Percentiles rank a stretch among this genome's conserved stretches.
Evolutionary conservation across 371 early-diverging fungal genomes (phyloP).

Genomic region (Mortierella sp.): DNA sequence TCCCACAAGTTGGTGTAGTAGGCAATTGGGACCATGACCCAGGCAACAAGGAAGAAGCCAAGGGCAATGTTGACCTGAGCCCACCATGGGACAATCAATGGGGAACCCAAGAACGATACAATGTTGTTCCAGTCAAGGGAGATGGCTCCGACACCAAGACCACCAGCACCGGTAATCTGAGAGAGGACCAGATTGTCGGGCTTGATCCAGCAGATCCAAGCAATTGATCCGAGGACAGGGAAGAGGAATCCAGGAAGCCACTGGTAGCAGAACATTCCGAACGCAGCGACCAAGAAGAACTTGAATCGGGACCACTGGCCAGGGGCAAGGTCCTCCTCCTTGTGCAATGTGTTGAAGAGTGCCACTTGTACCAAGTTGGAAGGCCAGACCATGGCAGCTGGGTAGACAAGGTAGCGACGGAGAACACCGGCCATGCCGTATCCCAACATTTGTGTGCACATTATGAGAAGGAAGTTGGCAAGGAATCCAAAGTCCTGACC

Average conservation of each 20-base stretch:
- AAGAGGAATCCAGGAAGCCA: constrained; percentile 81
- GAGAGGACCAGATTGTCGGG: constrained; percentile 64
- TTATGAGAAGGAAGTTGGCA: constrained; percentile 56
- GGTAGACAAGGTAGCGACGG: constrained; percentile 70
- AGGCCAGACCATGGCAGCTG: constrained; percentile 28
- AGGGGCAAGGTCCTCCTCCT: constrained; percentile 27
- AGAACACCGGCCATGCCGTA: constrained; percentile 82
- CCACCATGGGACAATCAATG: constrained; percentile 58
- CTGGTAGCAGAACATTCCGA: constrained; percentile 59
- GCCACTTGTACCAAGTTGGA: too few species aligned
- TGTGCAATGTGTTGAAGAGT: too few species aligned
- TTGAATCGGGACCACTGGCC: constrained; percentile 59
- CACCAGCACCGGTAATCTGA: constrained; percentile 65
- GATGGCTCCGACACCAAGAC: constrained; percentile 72
- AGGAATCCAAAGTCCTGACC: constrained; percentile 58
- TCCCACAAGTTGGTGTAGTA: too few species aligned
- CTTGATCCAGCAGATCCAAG: constrained; percentile 77
- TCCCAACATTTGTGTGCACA: constrained; percentile 79
- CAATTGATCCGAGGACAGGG: constrained; percentile 71
- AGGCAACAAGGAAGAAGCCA: constrained; percentile 70
- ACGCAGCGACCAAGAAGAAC: constrained; percentile 70
- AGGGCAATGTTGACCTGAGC: constrained; percentile 42
- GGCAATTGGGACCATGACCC: constrained; percentile 72
- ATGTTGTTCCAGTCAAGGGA: constrained; percentile 82
- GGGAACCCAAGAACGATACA: constrained; percentile 64